A percentile compares a stretch with the other conserved stretches of the same genome.
phyloP scores from a whole-genome alignment of 2,329 filamentous ascomycete genomes.

The Talaromyces sp. region DNA sequence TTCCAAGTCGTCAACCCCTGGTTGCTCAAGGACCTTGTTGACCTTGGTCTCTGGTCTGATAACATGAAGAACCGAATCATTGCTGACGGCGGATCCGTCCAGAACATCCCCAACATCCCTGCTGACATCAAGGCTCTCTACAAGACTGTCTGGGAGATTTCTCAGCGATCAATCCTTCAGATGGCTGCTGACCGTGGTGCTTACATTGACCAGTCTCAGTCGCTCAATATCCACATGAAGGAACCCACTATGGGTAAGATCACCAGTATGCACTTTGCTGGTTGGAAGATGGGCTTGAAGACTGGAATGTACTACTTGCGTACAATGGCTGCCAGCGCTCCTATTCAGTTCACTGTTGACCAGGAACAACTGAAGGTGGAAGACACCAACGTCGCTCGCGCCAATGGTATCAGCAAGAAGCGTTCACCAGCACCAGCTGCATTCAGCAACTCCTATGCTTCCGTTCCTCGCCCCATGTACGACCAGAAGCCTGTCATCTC shows the following conservation, averaged over 20 bases:
- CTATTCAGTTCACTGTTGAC: conserved; percentile 98
- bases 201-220: conserved; percentile 98
- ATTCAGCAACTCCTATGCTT: conserved; percentile 57
- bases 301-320: conserved; percentile 99
- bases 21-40: conserved; percentile 96
- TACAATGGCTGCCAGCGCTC: conserved; percentile 92
- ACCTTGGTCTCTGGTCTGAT: conserved; percentile 97
- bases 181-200: conserved; percentile 98
- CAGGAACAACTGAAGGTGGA: conserved; percentile 88
- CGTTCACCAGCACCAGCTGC: conserved; percentile 56
- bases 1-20: conserved; percentile 99
- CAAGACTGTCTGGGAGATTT: conserved; percentile 99
- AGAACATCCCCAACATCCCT: conserved; percentile 95
- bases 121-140: conserved; percentile 94
- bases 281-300: conserved; percentile 99
- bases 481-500: conserved; percentile 50
- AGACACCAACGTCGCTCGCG: conserved; percentile 73
- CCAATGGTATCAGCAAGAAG: conserved; percentile 63
- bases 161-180: conserved; percentile 89
- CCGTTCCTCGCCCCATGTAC: conserved; percentile 68
- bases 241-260: conserved; percentile 99
- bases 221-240: conserved; percentile 99
- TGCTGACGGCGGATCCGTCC: conserved; percentile 89
- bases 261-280: conserved; percentile 98
- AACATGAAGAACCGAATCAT: conserved; percentile 99